Conservation (phyloP, 192 early-diverging fungal species). For the Lunasporangiospora selenospora region DNA sequence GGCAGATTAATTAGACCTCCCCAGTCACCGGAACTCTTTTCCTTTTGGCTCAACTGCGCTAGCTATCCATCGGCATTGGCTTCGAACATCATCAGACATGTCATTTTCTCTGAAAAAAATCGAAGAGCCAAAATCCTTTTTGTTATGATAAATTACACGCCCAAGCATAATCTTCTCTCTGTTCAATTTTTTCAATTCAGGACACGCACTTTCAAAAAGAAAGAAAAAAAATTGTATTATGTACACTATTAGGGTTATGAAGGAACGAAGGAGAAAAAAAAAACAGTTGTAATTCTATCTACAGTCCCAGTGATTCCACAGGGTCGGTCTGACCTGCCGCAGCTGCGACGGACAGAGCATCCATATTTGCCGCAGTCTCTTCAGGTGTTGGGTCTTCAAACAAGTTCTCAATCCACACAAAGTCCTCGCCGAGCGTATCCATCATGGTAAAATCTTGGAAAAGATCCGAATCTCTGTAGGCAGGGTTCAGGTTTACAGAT, state of each 20-base stretch:
- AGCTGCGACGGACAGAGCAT: conserved; percentile 41
- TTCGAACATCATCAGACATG: too few species aligned
- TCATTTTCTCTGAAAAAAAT: neutral
- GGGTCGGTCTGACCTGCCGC: conserved; percentile 12
- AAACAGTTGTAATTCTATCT: neutral
- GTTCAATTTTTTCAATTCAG: too few species aligned
- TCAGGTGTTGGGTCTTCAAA: conserved; percentile 42
- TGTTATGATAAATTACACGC: neutral
- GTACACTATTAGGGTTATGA: neutral
- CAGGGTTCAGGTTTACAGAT: conserved; percentile 37
- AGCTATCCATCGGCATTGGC: too few species aligned
- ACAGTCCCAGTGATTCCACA: neutral
- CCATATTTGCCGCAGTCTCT: conserved; percentile 32
- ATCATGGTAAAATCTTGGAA: conserved; percentile 48
- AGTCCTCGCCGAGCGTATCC: conserved; percentile 43
- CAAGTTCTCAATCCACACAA: conserved; percentile 47
- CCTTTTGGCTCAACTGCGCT: too few species aligned
- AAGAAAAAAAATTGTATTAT: neutral
- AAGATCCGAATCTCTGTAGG: conserved; percentile 36
- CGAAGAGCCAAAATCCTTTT: neutral
- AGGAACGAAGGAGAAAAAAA: neutral
- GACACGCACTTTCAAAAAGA: neutral
- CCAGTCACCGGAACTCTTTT: too few species aligned
- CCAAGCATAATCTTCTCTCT: too few species aligned
- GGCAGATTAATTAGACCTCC: too few species aligned